phyloP scores from a whole-genome alignment of 805 yeast species.

The Cyberlindnera nakhonratchasimensis region DNA sequence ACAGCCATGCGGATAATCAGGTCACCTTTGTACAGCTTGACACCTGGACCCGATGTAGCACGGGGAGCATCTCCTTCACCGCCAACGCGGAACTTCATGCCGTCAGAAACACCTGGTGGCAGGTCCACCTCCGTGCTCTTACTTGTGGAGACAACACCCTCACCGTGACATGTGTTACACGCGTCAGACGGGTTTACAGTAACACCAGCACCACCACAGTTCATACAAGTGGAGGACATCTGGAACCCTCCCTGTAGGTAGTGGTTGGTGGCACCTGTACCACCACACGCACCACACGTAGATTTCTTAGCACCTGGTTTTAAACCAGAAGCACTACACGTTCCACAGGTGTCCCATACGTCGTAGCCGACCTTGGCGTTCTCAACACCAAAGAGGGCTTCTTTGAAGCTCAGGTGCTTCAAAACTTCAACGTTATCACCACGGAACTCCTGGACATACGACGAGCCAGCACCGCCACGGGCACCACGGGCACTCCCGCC shows the following conservation, averaged over 20 bases:
- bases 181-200: slow-evolving; percentile 61
- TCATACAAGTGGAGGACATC: slow-evolving; percentile 88
- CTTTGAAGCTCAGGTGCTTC: slow-evolving; percentile 74
- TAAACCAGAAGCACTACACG: slow-evolving; percentile 85
- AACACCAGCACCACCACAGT: slow-evolving; percentile 89
- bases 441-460: slow-evolving; percentile 69
- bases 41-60: slow-evolving; percentile 67
- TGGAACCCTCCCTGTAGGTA: slow-evolving; percentile 90
- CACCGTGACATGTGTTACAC: slow-evolving; percentile 82
- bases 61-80: slow-evolving; percentile 91
- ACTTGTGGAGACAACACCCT: slow-evolving; percentile 69
- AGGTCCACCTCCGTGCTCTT: slow-evolving; percentile 78
- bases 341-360: slow-evolving; percentile 69
- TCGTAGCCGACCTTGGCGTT: slow-evolving; percentile 63
- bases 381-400: slow-evolving; percentile 77
- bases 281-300: slow-evolving; percentile 86
- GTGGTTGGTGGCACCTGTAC: slow-evolving; percentile 88
- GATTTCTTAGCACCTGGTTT: slow-evolving; percentile 69
- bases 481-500: slow-evolving; percentile 16
- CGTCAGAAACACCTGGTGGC: slow-evolving; percentile 87
- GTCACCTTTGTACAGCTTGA: slow-evolving; percentile 77
- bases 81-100: slow-evolving; percentile 75
- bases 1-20: slow-evolving; percentile 79
- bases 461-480: slow-evolving; percentile 17
- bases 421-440: slow-evolving; percentile 87